Conservation (phyloP, 768 basidiomycete species). For the Trametes punicea region DNA sequence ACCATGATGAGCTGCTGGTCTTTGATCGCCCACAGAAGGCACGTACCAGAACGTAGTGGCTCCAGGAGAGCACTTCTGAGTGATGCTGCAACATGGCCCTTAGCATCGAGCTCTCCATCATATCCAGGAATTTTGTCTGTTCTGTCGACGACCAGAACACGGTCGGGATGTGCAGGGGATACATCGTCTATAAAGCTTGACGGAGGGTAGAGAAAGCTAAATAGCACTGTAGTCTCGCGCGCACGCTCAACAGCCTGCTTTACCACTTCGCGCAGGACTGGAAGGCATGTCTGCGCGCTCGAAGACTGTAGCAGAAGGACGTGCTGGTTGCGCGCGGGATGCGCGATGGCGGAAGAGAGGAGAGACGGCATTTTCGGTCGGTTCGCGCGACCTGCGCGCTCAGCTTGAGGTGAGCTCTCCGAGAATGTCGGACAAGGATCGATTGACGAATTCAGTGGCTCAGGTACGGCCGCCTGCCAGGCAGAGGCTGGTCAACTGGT, state of each 20-base stretch:
- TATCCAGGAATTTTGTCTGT: slow-evolving; percentile 54
- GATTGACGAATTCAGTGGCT: neutral
- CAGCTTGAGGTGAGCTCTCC: neutral
- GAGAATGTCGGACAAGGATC: slow-evolving; percentile 1
- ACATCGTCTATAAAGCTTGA: slow-evolving; percentile 38
- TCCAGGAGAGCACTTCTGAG: slow-evolving; percentile 32
- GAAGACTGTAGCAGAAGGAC: slow-evolving; percentile 29
- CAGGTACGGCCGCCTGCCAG: too few relatives aligned
- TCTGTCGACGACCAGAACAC: slow-evolving; percentile 47
- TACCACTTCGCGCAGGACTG: slow-evolving; percentile 21
- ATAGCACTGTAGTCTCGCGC: slow-evolving; percentile 39
- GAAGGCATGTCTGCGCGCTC: slow-evolving; percentile 27
- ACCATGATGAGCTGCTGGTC: neutral
- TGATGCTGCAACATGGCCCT: slow-evolving; percentile 21
- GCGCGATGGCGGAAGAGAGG: slow-evolving; percentile 22
- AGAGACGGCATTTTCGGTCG: slow-evolving; percentile 21
- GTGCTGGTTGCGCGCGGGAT: slow-evolving; percentile 17
- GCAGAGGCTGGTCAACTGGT: too few relatives aligned
- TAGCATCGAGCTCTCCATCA: slow-evolving; percentile 33
- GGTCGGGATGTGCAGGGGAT: slow-evolving; percentile 20
- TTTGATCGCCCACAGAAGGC: neutral
- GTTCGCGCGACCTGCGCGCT: neutral
- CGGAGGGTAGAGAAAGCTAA: slow-evolving; percentile 57
- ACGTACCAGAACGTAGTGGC: slow-evolving; percentile 38
- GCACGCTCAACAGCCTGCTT: slow-evolving; percentile 14